These are phyloP conservation scores for Rhododendron williamsianum DNA, from an alignment of 148 eudicot genomes.

Conservation along the genomic window DNA sequence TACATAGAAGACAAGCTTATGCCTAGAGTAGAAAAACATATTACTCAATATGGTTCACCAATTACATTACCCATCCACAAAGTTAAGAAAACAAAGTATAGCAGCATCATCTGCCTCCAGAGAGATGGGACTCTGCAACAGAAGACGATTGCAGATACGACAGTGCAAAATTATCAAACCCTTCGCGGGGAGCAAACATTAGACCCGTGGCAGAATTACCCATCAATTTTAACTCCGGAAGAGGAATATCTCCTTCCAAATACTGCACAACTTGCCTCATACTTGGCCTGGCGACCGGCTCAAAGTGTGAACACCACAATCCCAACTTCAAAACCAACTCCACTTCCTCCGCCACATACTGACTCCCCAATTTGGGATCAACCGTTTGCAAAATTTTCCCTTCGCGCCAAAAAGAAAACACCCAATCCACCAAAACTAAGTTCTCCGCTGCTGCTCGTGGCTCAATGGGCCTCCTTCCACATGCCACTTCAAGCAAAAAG, in stretches of 20 bases:
- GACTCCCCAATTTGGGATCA: slow-evolving; percentile 10
- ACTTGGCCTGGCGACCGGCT: slow-evolving; percentile 30
- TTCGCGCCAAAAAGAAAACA: slow-evolving; percentile 8
- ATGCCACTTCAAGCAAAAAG: slow-evolving; percentile 29
- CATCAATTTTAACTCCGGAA: neutral
- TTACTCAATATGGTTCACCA: neutral
- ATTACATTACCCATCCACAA: neutral
- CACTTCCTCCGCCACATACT: slow-evolving; percentile 12
- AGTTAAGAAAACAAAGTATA: neutral
- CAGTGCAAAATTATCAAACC: neutral
- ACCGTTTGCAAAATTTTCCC: neutral
- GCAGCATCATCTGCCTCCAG: slow-evolving; percentile 13
- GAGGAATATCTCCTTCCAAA: slow-evolving; percentile 18
- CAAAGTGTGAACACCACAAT: slow-evolving; percentile 26
- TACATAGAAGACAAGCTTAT: neutral
- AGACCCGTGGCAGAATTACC: neutral
- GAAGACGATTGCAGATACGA: neutral
- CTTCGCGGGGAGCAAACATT: neutral
- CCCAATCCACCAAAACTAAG: slow-evolving; percentile 17
- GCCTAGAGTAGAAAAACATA: neutral
- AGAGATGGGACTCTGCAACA: slow-evolving; percentile 8
- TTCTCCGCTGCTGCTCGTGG: slow-evolving; percentile 9
- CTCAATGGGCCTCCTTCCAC: slow-evolving; percentile 38
- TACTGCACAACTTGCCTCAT: slow-evolving; percentile 34
- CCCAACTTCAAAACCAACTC: slow-evolving; percentile 38